Percentiles rank a stretch among this genome's conserved stretches.
phyloP scores from a whole-genome alignment of 2,329 filamentous ascomycete species.

The Penicillium griseofulvum region DNA sequence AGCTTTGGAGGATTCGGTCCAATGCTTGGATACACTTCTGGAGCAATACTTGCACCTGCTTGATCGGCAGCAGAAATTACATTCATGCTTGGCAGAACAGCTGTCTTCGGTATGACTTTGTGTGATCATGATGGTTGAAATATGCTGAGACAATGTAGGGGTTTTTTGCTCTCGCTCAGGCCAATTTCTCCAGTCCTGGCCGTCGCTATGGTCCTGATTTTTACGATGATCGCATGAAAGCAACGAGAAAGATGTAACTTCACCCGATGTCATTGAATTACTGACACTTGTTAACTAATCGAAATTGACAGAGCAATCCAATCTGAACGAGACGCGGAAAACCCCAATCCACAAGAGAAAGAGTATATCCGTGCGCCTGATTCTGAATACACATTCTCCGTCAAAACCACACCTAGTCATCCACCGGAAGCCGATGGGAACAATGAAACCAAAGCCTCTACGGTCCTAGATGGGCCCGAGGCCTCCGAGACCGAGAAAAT shows the following conservation, averaged over 20 bases:
- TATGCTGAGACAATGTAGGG: conserved; percentile 38
- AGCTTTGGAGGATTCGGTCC: conserved; percentile 27
- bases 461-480: neutral
- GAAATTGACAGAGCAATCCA: conserved; percentile 15
- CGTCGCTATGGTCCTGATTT: conserved; percentile 49
- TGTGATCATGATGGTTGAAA: neutral
- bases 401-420: neutral
- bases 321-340: neutral
- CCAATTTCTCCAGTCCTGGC: conserved; percentile 48
- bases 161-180: conserved; percentile 49
- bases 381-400: conserved; percentile 6
- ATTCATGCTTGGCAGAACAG: conserved; percentile 35
- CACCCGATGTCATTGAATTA: neutral
- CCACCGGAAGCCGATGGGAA: neutral
- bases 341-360: neutral
- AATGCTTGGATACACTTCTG: conserved; percentile 41
- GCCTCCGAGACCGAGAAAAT: neutral
- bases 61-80: conserved; percentile 44
- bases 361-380: neutral
- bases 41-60: conserved; percentile 45
- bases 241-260: conserved; percentile 40
- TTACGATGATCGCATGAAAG: conserved; percentile 53
- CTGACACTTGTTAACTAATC: conserved; percentile 1
- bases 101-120: conserved; percentile 39
- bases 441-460: neutral